phyloP scores from a whole-genome alignment of 2,329 filamentous ascomycete genomes.

The Fusarium haematococcum region DNA sequence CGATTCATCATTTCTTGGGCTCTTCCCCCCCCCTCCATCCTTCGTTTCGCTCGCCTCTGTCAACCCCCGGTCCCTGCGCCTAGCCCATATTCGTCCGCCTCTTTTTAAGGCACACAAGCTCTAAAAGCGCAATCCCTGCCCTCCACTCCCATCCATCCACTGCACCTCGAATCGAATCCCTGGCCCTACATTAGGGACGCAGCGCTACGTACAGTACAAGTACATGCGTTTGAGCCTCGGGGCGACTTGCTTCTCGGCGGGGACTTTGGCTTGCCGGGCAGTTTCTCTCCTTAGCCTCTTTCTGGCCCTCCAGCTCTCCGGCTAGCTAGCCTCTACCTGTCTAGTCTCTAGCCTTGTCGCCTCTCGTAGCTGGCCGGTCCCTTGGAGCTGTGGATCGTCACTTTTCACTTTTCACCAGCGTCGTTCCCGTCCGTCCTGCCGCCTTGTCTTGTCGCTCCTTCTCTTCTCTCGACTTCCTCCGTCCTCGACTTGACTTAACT shows the following conservation, averaged over 20 bases:
- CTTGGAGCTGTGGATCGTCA: constrained; percentile 42
- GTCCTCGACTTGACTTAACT: constrained; percentile 1
- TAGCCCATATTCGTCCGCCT: constrained; percentile 15
- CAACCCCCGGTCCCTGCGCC: constrained; percentile 21
- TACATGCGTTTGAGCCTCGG: constrained; percentile 21
- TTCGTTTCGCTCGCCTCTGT: constrained; percentile 9
- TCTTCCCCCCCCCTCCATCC: neutral
- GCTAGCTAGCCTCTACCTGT: constrained; percentile 6
- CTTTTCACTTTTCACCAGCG: constrained; percentile 43
- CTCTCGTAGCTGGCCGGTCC: constrained; percentile 28
- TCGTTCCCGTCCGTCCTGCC: constrained; percentile 17
- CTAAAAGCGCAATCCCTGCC: constrained; percentile 19
- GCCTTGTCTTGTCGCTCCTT: constrained; percentile 6
- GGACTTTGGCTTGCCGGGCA: neutral
- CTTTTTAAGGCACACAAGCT: constrained; percentile 6
- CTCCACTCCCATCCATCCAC: neutral
- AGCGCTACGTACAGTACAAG: neutral
- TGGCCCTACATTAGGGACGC: neutral
- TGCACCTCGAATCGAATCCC: neutral
- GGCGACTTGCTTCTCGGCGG: constrained; percentile 4
- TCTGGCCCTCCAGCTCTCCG: constrained; percentile 23
- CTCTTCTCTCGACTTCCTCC: constrained; percentile 18
- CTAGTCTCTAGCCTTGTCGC: constrained; percentile 21
- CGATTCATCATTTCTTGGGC: neutral
- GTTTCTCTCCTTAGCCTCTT: constrained; percentile 25